Evolutionary conservation across 805 yeast genomes (phyloP), one percentile per base, ranked within the genome.

Genomic region (Wickerhamomyces strasburgensis): DNA sequence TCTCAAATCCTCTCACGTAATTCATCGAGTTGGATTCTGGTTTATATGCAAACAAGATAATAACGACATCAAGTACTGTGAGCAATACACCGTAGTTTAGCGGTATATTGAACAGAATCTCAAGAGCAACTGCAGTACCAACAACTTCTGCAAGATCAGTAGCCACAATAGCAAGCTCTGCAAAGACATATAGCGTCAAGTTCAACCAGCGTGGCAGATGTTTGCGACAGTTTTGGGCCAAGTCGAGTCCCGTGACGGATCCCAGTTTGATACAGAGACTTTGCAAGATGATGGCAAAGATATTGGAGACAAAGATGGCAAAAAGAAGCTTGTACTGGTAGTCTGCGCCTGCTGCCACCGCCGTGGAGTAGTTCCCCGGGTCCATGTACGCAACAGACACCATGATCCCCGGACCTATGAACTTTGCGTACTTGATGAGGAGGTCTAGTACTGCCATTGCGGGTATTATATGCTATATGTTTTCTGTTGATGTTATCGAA

Each of bases 111-210:
- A 88, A 80, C 19, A 88, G 58, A 41, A 88, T 85, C 47, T 85
- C 79, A 35, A 88, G 66, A 0, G 95, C 78, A 33, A 88, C 84
- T 9, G 96, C 96, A 3, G 95, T 83, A 2, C 97, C 97, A 6
- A 88, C 90, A 9, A 88, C 96, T 58, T 88, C 97, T 1, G 96
- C 96, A 50, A 88, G 64, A 57, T 88, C 97, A 0, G 97, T 88
- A 8, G 95, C 95, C 25, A 88, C 80, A 43, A 88, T 88, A 3
- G 96, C 95, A 17, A 85, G 49, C 51, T 88, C 96, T 0, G 96
- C 87, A 48, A 84, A 70, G 2, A 74, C 55, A 55, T 87, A 88
- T 5, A 87, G 62, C 6, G 70, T 42, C 9, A 78, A 38, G 46
- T 80, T 80, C 43, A 80, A 60, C 71, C 78, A 72, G 11, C 56